phyloP scores from a whole-genome alignment of 768 basidiomycete genomes.

The Polyporus arcularius region DNA sequence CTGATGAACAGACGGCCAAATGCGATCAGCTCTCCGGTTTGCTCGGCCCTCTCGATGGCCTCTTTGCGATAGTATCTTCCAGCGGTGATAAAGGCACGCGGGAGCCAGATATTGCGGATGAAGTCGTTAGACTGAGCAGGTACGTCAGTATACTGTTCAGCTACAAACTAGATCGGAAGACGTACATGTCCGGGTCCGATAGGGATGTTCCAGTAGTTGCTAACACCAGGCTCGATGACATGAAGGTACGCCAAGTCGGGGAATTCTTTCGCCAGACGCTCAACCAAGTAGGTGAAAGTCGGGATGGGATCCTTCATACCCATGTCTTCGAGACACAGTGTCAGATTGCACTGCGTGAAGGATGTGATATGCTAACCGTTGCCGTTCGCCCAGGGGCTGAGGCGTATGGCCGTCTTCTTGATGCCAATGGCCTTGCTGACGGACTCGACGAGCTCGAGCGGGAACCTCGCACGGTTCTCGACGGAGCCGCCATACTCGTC shows the following conservation, averaged over 20 bases:
- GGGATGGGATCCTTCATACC: constrained; percentile 53
- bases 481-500: constrained; percentile 52
- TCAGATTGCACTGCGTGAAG: not conserved
- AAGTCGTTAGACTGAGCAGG: constrained; percentile 22
- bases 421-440: constrained; percentile 42
- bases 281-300: constrained; percentile 50
- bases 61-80: constrained; percentile 25
- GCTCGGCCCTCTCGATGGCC: constrained; percentile 19
- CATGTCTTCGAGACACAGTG: constrained; percentile 35
- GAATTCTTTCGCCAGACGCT: constrained; percentile 37
- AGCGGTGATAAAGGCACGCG: constrained; percentile 23
- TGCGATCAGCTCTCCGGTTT: constrained; percentile 22
- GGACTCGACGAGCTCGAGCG: constrained; percentile 42
- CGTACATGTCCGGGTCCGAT: constrained; percentile 4
- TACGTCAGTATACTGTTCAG: not conserved
- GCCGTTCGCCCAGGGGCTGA: constrained; percentile 33
- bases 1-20: constrained; percentile 26
- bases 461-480: constrained; percentile 48
- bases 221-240: constrained; percentile 21
- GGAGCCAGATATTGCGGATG: constrained; percentile 27
- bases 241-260: constrained; percentile 45
- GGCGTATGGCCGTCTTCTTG: constrained; percentile 41
- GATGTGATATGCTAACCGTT: constrained; percentile 27
- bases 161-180: not conserved
- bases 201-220: constrained; percentile 19